Base-by-base conservation (phyloP, 2,329 filamentous ascomycete genomes). In the Microdochium paspali region DNA sequence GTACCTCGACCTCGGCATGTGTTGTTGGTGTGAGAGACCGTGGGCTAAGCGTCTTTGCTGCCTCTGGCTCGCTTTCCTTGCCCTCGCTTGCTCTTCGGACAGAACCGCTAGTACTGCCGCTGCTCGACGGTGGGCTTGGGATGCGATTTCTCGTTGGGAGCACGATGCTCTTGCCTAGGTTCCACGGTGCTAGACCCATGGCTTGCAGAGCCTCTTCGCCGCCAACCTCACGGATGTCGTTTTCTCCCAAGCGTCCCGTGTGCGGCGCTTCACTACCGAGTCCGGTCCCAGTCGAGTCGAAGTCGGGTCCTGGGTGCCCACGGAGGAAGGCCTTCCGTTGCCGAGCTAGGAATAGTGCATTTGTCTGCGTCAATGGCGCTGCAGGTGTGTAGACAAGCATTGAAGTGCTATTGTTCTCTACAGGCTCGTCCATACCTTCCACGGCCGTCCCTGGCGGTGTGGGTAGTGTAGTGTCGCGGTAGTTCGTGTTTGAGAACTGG, bases 101-200 rank as follows among this genome's bases (percentile, higher is more conserved):
- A 52, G 52, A 46, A 44, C 55, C 50, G 5, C 47, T 44, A 3
- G 48, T 44, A 18, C 24, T 49, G n/a, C 18, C 18, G n/a, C 35
- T 40, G 12, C 35, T 44, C 12, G 49, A 49, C 25, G 55, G 49
- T 18, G 40, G 20, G n/a, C 45, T 43, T 23, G 31, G 35, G 42
- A 49, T 45, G 24, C 49, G 26, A 32, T 23, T 18, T 18, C 49
- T 45, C 43, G 30, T 50, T 50, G 49, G 52, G 6, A 40, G 61
- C 20, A 64, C 62, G 6, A 57, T 52, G 15, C 61, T 58, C 44
- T 54, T 51, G 52, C 69, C 61, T 3, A 69, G 54, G 44, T 66
- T 69, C 69, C 75, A 79, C 3, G 72, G 73, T 31, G 69, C 69
- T 1, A 81, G 63, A 0, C 77, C 77, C 76, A 81, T 80, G n/a